Evolutionary conservation across 495 filamentous ascomycete species (phyloP).

Genomic region (Glarea lozoyensis): DNA sequence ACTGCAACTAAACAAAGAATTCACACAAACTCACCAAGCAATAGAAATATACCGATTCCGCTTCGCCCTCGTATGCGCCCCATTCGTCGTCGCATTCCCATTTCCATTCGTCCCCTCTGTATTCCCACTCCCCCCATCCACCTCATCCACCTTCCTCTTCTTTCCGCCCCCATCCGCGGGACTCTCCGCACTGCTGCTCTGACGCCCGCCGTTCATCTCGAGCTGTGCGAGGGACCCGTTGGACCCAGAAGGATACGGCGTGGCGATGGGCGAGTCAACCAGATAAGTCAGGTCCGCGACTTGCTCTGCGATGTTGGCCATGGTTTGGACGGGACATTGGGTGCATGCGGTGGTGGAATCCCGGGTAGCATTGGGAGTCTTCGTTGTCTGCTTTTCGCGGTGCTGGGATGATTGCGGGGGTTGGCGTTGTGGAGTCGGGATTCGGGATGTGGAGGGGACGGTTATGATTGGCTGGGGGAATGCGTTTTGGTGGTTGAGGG

Average conservation of each 20-base stretch:
- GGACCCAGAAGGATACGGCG: too few species aligned
- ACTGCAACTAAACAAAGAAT: too few species aligned
- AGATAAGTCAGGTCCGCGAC: constrained; percentile 46
- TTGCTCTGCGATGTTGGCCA: constrained; percentile 48
- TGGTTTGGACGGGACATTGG: constrained; percentile 22
- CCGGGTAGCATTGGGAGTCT: too few species aligned
- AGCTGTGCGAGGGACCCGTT: too few species aligned
- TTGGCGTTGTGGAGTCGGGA: too few species aligned
- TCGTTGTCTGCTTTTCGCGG: too few species aligned
- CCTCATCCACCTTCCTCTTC: too few species aligned
- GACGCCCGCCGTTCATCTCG: constrained; percentile 20
- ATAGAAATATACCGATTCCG: constrained; percentile 83
- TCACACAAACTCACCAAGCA: constrained; percentile 71
- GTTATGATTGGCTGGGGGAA: too few species aligned
- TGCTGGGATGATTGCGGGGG: too few species aligned
- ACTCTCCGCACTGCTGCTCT: constrained; percentile 22
- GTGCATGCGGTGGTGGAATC: not conserved
- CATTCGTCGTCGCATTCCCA: constrained; percentile 16
- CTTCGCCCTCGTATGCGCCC: constrained; percentile 54
- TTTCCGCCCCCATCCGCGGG: constrained; percentile 16
- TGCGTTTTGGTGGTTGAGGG: too few species aligned
- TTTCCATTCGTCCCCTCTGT: constrained; percentile 27
- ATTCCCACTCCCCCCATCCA: constrained; percentile 30
- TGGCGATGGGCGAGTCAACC: constrained; percentile 19
- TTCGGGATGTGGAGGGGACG: too few species aligned